Evolutionary conservation across 371 early-diverging fungal genomes (phyloP), one percentile per base, ranked within the genome.

Genomic region (Mortierella sp.): DNA sequence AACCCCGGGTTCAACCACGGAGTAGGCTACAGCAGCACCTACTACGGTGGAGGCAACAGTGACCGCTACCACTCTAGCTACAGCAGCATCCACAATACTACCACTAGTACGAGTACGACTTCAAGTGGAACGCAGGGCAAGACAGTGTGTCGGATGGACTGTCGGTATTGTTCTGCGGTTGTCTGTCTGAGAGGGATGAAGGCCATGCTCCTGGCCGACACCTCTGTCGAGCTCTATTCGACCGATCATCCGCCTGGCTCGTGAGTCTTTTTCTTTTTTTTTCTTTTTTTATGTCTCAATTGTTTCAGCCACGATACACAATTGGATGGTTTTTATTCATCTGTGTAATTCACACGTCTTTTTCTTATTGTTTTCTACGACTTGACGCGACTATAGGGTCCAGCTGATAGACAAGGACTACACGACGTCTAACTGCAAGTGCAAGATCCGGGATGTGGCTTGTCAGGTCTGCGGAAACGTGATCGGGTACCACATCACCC

Each of bases 401-500:
- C 95, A 95, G 70, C 89, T 97, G 43, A 93, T 97, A 19, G 94
- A 93, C 26, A 92, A 95, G 37, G 98, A 98, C 79, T 98, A 98
- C 84, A 86, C 92, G 13, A 98, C 99, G 22, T 87, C 92, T 19
- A 97, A 96, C 65, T 98, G 98, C 86, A 89, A 92, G 29, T 99
- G 98, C 82, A 89, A 95, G 68, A 97, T 98, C 64, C 91, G 98
- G 22, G 98, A 99, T 85, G 94, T 98, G 1, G 98, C 97, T 1
- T 99, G 99, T 76, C 82, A 95, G 10, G 94, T 92, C 79, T 98
- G 98, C 85, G 98, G 98, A 9, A 97, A 97, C 80, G 94, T 96
- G 22, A 90, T 99, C 71, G 99, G 99, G 8, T 98, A 99, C 85
- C 98, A 97, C 82, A 96, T 99, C 22, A 95, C 97, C 1, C 96